Base-by-base conservation (phyloP, 2,329 filamentous ascomycete species). In the Colletotrichum sp. region DNA sequence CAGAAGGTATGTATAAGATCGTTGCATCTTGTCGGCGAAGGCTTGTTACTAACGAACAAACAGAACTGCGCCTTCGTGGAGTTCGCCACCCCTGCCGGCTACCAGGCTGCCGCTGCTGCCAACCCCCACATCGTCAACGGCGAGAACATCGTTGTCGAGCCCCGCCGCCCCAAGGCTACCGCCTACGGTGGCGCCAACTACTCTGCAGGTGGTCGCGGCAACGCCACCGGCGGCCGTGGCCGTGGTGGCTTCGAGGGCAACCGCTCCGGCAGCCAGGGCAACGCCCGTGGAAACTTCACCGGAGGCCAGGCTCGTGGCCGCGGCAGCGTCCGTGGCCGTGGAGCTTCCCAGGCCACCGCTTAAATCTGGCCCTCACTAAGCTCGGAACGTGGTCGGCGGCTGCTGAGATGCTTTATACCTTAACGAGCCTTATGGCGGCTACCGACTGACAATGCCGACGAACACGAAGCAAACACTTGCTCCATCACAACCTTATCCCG, bases 41-140 rank as follows among this genome's bases (percentile, higher is more conserved):
- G 10, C 18, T 32, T 18, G 82, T 84, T 79, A 84, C 75, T 71
- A 34, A 36, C 13, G 59, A 59, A 21, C 7, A 21, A 55, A 32
- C 83, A 98, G 96, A 98, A 97, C 90, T 98, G 96, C 82, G 97
- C 97, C 30, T 99, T 99, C 83, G 95, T 98, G 76, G 97, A 99
- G 85, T 99, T 97, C 86, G 94, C 93, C 82, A 94, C 93, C 63
- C 84, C 92, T 26, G 92, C 96, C 71, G 95, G 92, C 63, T 98
- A 98, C 87, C 91, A 95, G 84, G 94, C 95, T 78, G 97, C 97
- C 59, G 90, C 95, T 49, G 91, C 91, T 77, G 94, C 93, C 80
- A 99, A 98, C 87, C 96, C 96, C 44, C 95, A 98, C 87, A 90
- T 91, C 60, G 92, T 99, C 78, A 95, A 94, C 80, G 94, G 93